Conservation (phyloP, 306 rosid species). For the Nissolia schottii region DNA sequence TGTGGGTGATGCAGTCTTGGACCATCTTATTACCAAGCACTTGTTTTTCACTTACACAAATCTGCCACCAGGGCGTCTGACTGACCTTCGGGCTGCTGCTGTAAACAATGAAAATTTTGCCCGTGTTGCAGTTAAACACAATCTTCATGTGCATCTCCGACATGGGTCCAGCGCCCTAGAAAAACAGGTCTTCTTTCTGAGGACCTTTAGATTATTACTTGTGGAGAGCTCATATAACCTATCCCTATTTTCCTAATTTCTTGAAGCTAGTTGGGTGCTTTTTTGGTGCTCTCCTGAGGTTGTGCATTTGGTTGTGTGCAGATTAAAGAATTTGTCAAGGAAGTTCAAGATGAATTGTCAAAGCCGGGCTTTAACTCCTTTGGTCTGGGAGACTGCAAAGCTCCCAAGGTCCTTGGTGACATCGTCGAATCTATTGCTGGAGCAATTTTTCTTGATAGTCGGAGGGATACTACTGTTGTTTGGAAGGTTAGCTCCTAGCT, state of each 20-base stretch:
- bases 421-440: conserved; percentile 98
- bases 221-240: conserved; percentile 6
- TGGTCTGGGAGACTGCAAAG: conserved; percentile 99
- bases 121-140: conserved; percentile 89
- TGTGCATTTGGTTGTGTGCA: conserved; percentile 37
- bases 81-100: conserved; percentile 99
- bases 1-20: conserved; percentile 97
- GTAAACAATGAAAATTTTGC: conserved; percentile 99
- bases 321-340: conserved; percentile 96
- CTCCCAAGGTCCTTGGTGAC: conserved; percentile 99
- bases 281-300: conserved; percentile 2
- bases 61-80: conserved; percentile 95
- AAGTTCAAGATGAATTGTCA: conserved; percentile 69
- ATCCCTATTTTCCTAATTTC: neutral
- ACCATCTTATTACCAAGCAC: conserved; percentile 93
- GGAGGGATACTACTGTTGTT: conserved; percentile 64
- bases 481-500: conserved; percentile 60
- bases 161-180: conserved; percentile 97
- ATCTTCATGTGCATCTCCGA: conserved; percentile 84
- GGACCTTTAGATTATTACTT: neutral
- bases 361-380: conserved; percentile 96
- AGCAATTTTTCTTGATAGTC: conserved; percentile 87
- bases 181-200: conserved; percentile 60
- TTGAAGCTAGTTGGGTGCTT: conserved; percentile 12
- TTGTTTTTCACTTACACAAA: conserved; percentile 89